These are phyloP conservation scores for Plasmodium chabaudi DNA, from an alignment of 169 alveolate species.

Conservation along the genomic window DNA sequence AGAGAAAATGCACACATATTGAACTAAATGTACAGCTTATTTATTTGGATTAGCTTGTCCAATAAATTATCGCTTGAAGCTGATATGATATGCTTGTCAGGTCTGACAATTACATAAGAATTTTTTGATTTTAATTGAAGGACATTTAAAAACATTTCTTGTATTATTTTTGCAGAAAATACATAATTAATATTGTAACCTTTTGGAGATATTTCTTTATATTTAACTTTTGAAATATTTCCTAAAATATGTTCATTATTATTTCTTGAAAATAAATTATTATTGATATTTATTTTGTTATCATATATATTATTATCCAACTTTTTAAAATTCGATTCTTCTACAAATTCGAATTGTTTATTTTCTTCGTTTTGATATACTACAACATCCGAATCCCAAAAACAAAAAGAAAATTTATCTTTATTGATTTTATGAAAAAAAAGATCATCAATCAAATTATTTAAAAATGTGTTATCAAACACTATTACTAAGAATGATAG, in stretches of 20 bases:
- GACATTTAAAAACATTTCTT: conserved; percentile 52
- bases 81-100: conserved; percentile 73
- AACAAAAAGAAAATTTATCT: conserved; percentile 56
- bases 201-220: conserved; percentile 16
- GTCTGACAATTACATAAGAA: conserved; percentile 65
- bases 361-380: conserved; percentile 18
- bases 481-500: conserved; percentile 42
- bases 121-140: conserved; percentile 31
- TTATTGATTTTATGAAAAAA: conserved; percentile 25
- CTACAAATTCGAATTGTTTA: conserved; percentile 16
- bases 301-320: neutral
- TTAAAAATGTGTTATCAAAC: conserved; percentile 41
- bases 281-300: neutral
- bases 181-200: conserved; percentile 30
- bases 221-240: conserved; percentile 12
- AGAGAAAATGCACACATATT: neutral
- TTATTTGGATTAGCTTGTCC: conserved; percentile 19
- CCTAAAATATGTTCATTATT: conserved; percentile 5
- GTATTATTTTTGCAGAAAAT: conserved; percentile 46
- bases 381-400: conserved; percentile 64
- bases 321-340: neutral
- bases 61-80: conserved; percentile 25
- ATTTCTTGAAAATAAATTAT: neutral
- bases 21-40: conserved; percentile 44
- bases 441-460: conserved; percentile 12